Evolutionary conservation across 768 basidiomycete genomes (phyloP).

Genomic region (Tremella yokohamensis): DNA sequence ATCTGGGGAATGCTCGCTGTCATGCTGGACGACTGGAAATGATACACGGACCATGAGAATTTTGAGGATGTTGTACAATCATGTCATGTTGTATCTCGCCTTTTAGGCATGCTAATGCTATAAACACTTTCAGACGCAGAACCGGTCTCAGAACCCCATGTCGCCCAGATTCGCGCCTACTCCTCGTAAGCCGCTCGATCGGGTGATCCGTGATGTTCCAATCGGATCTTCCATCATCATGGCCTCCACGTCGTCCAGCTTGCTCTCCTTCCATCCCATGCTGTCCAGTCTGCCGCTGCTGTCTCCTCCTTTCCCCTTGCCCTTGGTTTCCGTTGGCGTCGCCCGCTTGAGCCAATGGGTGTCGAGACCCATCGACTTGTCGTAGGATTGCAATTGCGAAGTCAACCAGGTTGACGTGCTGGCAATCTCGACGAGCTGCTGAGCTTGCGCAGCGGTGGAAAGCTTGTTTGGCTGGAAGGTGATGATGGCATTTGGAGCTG

Average conservation of each 20-base stretch:
- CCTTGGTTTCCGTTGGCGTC: not conserved
- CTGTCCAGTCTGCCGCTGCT: no score
- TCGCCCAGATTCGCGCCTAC: conserved; percentile 13
- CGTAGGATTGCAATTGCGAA: no score
- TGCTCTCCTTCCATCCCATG: not conserved
- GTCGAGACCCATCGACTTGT: no score
- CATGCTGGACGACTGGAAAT: conserved; percentile 31
- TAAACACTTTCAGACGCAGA: no score
- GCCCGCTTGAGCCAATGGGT: no score
- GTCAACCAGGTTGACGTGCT: no score
- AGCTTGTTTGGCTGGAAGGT: conserved; percentile 17
- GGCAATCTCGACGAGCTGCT: no score
- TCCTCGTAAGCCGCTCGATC: not conserved
- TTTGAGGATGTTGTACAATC: no score
- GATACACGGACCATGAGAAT: not conserved
- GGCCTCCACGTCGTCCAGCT: conserved; percentile 4
- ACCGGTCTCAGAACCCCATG: conserved; percentile 18
- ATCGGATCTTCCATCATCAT: not conserved
- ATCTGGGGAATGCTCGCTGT: conserved; percentile 31
- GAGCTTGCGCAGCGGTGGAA: not conserved
- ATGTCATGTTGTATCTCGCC: no score
- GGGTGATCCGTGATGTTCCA: not conserved
- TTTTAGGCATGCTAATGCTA: no score
- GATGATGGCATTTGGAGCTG: conserved; percentile 12
- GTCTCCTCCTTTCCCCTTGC: conserved; percentile 1